These are phyloP conservation scores for Rostrohypoxylon terebratum DNA, from an alignment of 495 filamentous ascomycete genomes.

Conservation along the genomic window DNA sequence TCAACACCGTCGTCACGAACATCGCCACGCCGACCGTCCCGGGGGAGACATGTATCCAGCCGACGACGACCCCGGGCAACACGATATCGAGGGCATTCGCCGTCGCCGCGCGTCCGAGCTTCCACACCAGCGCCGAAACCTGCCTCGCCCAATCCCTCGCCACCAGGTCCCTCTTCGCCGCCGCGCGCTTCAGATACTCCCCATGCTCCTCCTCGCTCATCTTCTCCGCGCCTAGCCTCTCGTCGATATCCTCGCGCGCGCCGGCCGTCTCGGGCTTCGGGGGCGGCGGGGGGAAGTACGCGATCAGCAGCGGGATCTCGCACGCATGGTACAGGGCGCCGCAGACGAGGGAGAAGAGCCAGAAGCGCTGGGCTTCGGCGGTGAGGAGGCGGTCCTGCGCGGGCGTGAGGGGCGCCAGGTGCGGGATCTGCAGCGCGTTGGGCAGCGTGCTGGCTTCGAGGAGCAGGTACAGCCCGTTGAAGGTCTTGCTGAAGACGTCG, in stretches of 20 bases:
- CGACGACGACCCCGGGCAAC: conserved; percentile 65
- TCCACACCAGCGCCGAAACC: conserved; percentile 43
- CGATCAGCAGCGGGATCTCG: conserved; percentile 43
- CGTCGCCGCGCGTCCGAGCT: conserved; percentile 54
- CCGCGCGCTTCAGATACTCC: conserved; percentile 18
- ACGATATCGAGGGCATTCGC: conserved; percentile 69
- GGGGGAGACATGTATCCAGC: conserved; percentile 63
- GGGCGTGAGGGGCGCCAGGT: conserved; percentile 54
- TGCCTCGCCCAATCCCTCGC: conserved; percentile 18
- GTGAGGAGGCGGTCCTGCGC: conserved; percentile 42
- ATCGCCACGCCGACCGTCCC: conserved; percentile 63
- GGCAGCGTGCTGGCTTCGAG: conserved; percentile 58
- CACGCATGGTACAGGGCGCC: conserved; percentile 41
- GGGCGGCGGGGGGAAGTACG: conserved; percentile 31
- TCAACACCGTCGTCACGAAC: conserved; percentile 69
- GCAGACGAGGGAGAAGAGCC: conserved; percentile 68
- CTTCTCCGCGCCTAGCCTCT: not conserved
- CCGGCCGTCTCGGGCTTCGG: not conserved
- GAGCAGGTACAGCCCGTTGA: conserved; percentile 61
- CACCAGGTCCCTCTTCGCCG: conserved; percentile 22
- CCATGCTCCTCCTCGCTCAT: conserved; percentile 21
- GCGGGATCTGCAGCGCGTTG: conserved; percentile 61
- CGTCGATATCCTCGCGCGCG: not conserved
- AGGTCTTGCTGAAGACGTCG: conserved; percentile 54
- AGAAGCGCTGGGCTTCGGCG: conserved; percentile 72